Conservation (phyloP, 2,329 filamentous ascomycete genomes). For the Myriosclerotinia scirpicola region DNA sequence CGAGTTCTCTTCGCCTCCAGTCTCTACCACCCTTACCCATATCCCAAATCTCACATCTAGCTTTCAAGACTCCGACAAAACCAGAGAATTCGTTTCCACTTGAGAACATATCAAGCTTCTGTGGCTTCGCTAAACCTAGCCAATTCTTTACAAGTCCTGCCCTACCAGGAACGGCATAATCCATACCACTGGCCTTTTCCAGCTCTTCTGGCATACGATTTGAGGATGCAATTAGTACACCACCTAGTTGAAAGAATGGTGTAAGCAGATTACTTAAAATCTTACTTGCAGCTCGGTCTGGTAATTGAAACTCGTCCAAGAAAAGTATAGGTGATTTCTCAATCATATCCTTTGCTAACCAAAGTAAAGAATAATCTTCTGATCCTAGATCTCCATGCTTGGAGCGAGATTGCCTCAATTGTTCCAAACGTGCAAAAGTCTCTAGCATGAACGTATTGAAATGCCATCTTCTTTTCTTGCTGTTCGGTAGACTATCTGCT, state of each 20-base stretch:
- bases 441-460: slow-evolving; percentile 88
- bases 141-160: slow-evolving; percentile 53
- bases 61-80: slow-evolving; percentile 74
- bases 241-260: slow-evolving; percentile 77
- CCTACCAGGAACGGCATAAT: slow-evolving; percentile 57
- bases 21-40: slow-evolving; percentile 70
- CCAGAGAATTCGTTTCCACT: slow-evolving; percentile 70
- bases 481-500: slow-evolving; percentile 72
- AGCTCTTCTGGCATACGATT: slow-evolving; percentile 84
- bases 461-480: slow-evolving; percentile 74
- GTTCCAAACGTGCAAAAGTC: slow-evolving; percentile 69
- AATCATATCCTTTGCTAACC: slow-evolving; percentile 74
- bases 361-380: slow-evolving; percentile 51
- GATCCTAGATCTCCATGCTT: slow-evolving; percentile 21
- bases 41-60: slow-evolving; percentile 80
- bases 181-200: slow-evolving; percentile 69
- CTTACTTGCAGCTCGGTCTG: slow-evolving; percentile 74
- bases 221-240: slow-evolving; percentile 75
- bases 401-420: slow-evolving; percentile 49
- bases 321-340: slow-evolving; percentile 75
- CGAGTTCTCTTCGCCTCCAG: slow-evolving; percentile 61
- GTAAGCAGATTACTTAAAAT: slow-evolving; percentile 78
- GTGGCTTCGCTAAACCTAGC: slow-evolving; percentile 46
- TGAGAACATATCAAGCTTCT: slow-evolving; percentile 45
- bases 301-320: slow-evolving; percentile 80